Percentiles rank a stretch among this genome's conserved stretches.
phyloP scores from a whole-genome alignment of 257 asterid species.

The Ballota nigra region DNA sequence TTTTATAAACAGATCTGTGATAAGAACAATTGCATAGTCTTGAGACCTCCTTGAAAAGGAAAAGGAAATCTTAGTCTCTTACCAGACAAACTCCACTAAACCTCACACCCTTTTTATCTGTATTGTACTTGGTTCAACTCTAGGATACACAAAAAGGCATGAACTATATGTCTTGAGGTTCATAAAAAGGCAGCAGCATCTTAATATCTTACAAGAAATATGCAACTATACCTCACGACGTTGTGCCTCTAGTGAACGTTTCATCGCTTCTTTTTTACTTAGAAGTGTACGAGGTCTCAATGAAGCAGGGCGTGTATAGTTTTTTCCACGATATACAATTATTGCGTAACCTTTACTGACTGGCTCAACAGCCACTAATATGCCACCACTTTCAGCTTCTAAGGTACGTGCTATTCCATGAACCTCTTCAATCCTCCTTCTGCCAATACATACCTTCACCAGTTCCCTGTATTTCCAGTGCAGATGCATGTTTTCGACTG shows the following conservation, averaged over 20 bases:
- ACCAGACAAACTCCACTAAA: slow-evolving; percentile 18
- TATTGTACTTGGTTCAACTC: background rate
- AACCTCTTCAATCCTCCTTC: slow-evolving; percentile 68
- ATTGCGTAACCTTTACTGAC: slow-evolving; percentile 83
- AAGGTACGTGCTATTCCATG: slow-evolving; percentile 65
- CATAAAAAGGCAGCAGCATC: slow-evolving; percentile 1
- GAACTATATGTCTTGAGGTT: background rate
- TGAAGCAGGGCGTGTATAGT: slow-evolving; percentile 81
- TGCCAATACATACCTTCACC: slow-evolving; percentile 80
- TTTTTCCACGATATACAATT: slow-evolving; percentile 92
- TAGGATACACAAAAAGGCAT: background rate
- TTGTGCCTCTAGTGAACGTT: slow-evolving; percentile 86
- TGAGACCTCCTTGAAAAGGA: slow-evolving; percentile 15
- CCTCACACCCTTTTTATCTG: slow-evolving; percentile 32
- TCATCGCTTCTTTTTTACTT: slow-evolving; percentile 90
- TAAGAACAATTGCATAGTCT: background rate
- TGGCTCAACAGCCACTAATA: slow-evolving; percentile 87
- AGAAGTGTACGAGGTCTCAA: slow-evolving; percentile 91
- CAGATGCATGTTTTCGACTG: slow-evolving; percentile 96
- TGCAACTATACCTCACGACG: slow-evolving; percentile 67
- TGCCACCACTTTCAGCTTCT: slow-evolving; percentile 97
- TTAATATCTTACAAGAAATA: slow-evolving; percentile 4
- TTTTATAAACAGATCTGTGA: background rate
- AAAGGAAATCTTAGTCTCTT: background rate
- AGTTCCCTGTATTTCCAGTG: slow-evolving; percentile 99